Evolutionary conservation across 805 yeast species (phyloP).

Genomic region (Candida sonorensis): DNA sequence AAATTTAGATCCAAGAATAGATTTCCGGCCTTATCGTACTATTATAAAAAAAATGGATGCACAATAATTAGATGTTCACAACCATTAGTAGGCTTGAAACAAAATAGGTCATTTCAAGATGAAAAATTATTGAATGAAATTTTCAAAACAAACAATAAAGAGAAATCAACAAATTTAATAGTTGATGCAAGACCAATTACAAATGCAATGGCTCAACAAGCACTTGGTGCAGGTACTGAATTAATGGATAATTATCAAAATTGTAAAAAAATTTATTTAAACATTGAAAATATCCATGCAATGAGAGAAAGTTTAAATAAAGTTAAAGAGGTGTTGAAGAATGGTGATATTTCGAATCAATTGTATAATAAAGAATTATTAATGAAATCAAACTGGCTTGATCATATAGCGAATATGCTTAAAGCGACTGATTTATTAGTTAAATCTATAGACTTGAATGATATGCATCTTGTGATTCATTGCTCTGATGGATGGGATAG

Average conservation of each 20-base stretch:
- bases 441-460: conserved; percentile 75
- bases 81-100: conserved; percentile 87
- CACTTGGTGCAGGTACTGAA: conserved; percentile 97
- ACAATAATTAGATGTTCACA: conserved; percentile 87
- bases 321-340: conserved; percentile 55
- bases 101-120: conserved; percentile 84
- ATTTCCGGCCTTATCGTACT: conserved; percentile 77
- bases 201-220: conserved; percentile 94
- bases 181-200: conserved; percentile 91
- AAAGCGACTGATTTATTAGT: conserved; percentile 72
- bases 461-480: conserved; percentile 79
- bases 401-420: conserved; percentile 58
- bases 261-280: conserved; percentile 69
- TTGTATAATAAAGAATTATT: conserved; percentile 47
- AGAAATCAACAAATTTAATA: conserved; percentile 44
- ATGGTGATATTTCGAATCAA: conserved; percentile 52
- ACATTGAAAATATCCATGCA: conserved; percentile 92
- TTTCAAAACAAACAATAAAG: conserved; percentile 49
- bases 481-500: conserved; percentile 99
- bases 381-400: conserved; percentile 72
- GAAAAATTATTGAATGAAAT: conserved; percentile 74
- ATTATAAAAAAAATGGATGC: conserved; percentile 60
- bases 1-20: conserved; percentile 81
- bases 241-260: conserved; percentile 77
- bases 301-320: conserved; percentile 78